Base-by-base conservation (phyloP, 2,329 filamentous ascomycete species). In the Trichophyton equinum region DNA sequence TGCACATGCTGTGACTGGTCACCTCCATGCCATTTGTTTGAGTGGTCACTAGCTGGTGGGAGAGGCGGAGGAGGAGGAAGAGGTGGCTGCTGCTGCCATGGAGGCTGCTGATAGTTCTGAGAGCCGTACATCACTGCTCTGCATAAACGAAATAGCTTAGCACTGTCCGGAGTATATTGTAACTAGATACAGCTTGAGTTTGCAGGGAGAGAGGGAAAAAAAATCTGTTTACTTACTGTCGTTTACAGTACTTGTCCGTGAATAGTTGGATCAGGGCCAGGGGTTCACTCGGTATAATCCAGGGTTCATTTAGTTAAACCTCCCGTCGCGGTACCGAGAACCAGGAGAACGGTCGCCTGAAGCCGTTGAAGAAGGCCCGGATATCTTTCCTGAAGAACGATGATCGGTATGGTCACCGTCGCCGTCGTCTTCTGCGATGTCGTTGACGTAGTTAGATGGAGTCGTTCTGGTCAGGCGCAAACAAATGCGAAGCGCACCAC, bases 1-100 rank as follows among this genome's bases (percentile, higher is more conserved):
- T 62, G 62, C 15, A 62, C 59, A 46, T 46, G 53, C 33, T 22
- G 55, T 30, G 40, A 15, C 18, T 69, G 64, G 62, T 72, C 71
- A 72, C 74, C 75, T 72, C 76, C 74, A 51, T 74, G 74, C 58
- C 72, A 70, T n/a, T 70, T 63, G 44, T 72, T 65, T 13, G 55
- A 57, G 7, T 57, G 18, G 64, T 46, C 4, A 63, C 61, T n/a
- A 3, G 67, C 65, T n/a, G 65, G 69, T 11, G 65, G 68, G 2
- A 64, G 63, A 27, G 60, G 62, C n/a, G 65, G 61, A 8, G 60
- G 64, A n/a, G 64, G 60, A 25, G 64, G 64, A 8, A 55, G 30
- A 61, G 63, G 62, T 9, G 61, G 61, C 44, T 27, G 44, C 46
- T 61, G 61, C 51, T 72, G 72, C 73, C 74, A 76, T 71, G 75